Conservation (phyloP, 169 alveolate species). For the Plasmodium vinckei region DNA sequence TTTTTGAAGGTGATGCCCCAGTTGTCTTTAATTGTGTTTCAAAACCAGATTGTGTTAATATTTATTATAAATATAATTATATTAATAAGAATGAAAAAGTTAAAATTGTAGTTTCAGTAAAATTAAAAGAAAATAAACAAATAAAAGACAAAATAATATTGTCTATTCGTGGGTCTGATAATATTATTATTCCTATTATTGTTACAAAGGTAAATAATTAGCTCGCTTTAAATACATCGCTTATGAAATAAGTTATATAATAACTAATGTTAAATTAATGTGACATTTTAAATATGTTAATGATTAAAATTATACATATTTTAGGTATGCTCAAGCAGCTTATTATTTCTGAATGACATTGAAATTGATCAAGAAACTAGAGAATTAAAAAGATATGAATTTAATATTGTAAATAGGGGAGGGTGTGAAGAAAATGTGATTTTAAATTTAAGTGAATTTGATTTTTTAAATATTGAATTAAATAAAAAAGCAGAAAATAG, state of each 20-base stretch:
- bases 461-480: slow-evolving; percentile 13
- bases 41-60: slow-evolving; percentile 50
- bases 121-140: slow-evolving; percentile 44
- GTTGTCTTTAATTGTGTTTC: slow-evolving; percentile 25
- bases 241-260: neutral
- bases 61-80: slow-evolving; percentile 26
- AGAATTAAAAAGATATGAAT: slow-evolving; percentile 21
- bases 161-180: slow-evolving; percentile 21
- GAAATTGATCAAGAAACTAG: slow-evolving; percentile 23
- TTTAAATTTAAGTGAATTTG: slow-evolving; percentile 5
- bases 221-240: no score
- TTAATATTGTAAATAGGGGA: slow-evolving; percentile 49
- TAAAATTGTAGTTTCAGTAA: slow-evolving; percentile 20
- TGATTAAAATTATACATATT: neutral
- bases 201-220: slow-evolving; percentile 3
- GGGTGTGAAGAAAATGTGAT: slow-evolving; percentile 43
- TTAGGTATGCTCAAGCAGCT: slow-evolving; percentile 15
- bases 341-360: neutral
- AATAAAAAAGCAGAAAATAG: neutral
- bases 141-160: slow-evolving; percentile 62
- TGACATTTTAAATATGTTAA: no score
- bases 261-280: neutral
- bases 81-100: slow-evolving; percentile 43
- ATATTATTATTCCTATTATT: slow-evolving; percentile 37
- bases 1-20: slow-evolving; percentile 25